Evolutionary conservation across 2,329 filamentous ascomycete species (phyloP).

Genomic region (Colletotrichum australisinense): DNA sequence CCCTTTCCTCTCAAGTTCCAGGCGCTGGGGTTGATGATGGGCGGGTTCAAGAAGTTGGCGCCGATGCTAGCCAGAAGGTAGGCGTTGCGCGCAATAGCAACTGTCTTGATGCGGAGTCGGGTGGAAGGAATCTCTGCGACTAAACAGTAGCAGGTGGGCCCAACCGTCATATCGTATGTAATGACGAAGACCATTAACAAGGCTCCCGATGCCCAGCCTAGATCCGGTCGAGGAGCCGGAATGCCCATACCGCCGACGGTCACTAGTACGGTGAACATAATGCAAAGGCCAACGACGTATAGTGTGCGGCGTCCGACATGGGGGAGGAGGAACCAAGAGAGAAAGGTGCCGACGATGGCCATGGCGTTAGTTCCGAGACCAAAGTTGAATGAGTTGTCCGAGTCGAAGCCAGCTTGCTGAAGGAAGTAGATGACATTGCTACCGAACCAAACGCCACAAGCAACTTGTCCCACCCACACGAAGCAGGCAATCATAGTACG

Average conservation of each 20-base stretch:
- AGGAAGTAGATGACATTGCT: not conserved
- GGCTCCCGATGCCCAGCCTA: not conserved
- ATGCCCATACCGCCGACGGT: not conserved
- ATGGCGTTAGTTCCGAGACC: not conserved
- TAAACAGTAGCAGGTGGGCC: not conserved
- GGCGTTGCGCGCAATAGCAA: conserved; percentile 11
- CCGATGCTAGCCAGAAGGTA: conserved; percentile 9
- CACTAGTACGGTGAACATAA: conserved; percentile 51
- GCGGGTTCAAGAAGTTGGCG: not conserved
- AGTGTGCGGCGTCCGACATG: conserved; percentile 51
- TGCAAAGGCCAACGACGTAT: conserved; percentile 50
- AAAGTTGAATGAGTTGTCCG: not conserved
- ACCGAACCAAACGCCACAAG: not conserved
- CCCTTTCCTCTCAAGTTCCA: not conserved
- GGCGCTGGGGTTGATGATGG: not conserved
- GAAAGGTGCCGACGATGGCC: not conserved
- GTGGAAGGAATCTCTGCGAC: conserved; percentile 21
- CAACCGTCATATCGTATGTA: not conserved
- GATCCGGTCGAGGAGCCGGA: not conserved
- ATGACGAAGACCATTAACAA: not conserved
- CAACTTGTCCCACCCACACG: not conserved
- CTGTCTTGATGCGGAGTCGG: conserved; percentile 22
- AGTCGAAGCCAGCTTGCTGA: not conserved
- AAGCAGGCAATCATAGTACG: conserved; percentile 29
- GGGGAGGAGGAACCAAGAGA: conserved; percentile 35